These are phyloP conservation scores for Saccharomycopsis javanensis DNA, from an alignment of 805 yeast genomes.

Conservation along the genomic window DNA sequence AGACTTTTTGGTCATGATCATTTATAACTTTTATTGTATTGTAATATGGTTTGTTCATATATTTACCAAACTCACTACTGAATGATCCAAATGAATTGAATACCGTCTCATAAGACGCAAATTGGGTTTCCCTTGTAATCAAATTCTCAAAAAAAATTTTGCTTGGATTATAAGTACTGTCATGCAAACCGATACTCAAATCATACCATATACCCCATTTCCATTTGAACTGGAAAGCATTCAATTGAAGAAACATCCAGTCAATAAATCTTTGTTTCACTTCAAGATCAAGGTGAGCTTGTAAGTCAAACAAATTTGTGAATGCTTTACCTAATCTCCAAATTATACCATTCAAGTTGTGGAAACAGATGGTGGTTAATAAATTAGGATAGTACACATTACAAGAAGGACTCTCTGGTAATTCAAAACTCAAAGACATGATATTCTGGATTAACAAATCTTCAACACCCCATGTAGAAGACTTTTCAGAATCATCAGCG, in stretches of 20 bases:
- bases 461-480: conserved; percentile 82
- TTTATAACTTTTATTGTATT: conserved; percentile 27
- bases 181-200: conserved; percentile 39
- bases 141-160: conserved; percentile 65
- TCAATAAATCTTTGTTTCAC: conserved; percentile 62
- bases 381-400: conserved; percentile 76
- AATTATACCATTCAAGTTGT: conserved; percentile 77
- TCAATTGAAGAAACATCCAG: conserved; percentile 90
- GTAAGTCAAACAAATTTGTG: conserved; percentile 64
- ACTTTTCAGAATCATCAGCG: conserved; percentile 21
- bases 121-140: conserved; percentile 72
- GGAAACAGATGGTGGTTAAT: conserved; percentile 75
- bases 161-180: conserved; percentile 57
- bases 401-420: conserved; percentile 59
- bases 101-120: conserved; percentile 67
- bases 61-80: conserved; percentile 44
- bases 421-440: conserved; percentile 62
- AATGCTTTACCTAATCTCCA: conserved; percentile 92
- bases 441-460: conserved; percentile 81
- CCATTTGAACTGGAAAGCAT: conserved; percentile 94
- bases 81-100: conserved; percentile 44
- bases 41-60: conserved; percentile 36
- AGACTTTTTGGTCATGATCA: conserved; percentile 29
- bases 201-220: conserved; percentile 92
- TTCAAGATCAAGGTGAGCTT: conserved; percentile 66